phyloP scores from a whole-genome alignment of 2,329 filamentous ascomycete species.

The Parasarocladium wereldwijsianum region DNA sequence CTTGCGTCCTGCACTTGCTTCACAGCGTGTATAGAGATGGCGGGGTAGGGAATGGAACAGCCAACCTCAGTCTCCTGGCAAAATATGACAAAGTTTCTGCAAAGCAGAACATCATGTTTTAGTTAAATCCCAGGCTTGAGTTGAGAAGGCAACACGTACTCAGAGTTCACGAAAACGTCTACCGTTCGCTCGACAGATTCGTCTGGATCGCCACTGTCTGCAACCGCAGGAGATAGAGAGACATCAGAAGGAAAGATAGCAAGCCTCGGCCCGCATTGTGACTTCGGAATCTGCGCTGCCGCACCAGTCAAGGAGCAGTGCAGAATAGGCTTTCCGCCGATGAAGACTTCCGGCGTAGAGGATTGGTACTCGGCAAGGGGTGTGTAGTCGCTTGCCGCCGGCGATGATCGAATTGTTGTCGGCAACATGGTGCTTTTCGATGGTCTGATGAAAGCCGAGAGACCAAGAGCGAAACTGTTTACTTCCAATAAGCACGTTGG shows the following conservation, averaged over 20 bases:
- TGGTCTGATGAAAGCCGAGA: neutral
- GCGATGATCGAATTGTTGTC: constrained; percentile 42
- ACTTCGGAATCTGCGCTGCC: constrained; percentile 40
- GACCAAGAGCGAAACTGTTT: too few relatives aligned
- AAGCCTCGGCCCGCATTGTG: constrained; percentile 38
- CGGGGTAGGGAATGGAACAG: constrained; percentile 56
- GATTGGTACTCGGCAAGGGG: constrained; percentile 54
- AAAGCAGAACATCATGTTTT: too few relatives aligned
- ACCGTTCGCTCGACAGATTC: constrained; percentile 29
- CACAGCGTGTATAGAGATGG: constrained; percentile 62
- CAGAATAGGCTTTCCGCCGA: constrained; percentile 54
- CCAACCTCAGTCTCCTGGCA: constrained; percentile 42
- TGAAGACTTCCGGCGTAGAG: constrained; percentile 59
- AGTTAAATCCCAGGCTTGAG: neutral
- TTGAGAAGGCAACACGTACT: constrained; percentile 23
- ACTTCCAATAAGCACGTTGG: too few relatives aligned
- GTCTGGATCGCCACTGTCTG: constrained; percentile 18
- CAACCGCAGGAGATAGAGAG: constrained; percentile 22
- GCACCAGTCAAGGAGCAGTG: constrained; percentile 45
- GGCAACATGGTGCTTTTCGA: constrained; percentile 21
- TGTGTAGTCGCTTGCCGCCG: constrained; percentile 44
- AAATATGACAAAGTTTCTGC: constrained; percentile 43
- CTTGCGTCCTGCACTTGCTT: constrained; percentile 35
- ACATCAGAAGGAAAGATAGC: constrained; percentile 30
- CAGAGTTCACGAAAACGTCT: constrained; percentile 43